A percentile compares a stretch with the other conserved stretches of the same genome.
phyloP scores from a whole-genome alignment of 768 basidiomycete species.

The Chalciporus pseudorubinellus region DNA sequence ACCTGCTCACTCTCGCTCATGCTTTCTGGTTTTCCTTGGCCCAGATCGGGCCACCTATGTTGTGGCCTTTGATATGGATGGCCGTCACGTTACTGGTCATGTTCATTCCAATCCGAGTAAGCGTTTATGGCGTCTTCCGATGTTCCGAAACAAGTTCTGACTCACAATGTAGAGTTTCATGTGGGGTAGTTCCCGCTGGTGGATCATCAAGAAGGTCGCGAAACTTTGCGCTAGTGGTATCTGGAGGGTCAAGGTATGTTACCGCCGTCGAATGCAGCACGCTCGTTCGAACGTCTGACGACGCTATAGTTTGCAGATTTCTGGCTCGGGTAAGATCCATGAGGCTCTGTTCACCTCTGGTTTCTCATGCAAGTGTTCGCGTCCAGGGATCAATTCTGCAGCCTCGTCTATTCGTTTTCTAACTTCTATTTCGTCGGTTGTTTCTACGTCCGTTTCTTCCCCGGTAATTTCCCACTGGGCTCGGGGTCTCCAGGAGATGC shows the following conservation, averaged over 20 bases:
- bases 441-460: conserved; percentile 45
- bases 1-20: conserved; percentile 69
- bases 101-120: conserved; percentile 73
- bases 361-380: background rate
- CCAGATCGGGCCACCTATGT: conserved; percentile 62
- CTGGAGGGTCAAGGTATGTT: conserved; percentile 67
- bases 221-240: conserved; percentile 68
- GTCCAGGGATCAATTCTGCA: conserved; percentile 77
- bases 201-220: conserved; percentile 67
- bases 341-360: background rate
- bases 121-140: background rate
- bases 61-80: conserved; percentile 86
- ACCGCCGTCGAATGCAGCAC: background rate
- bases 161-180: conserved; percentile 43
- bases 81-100: conserved; percentile 55
- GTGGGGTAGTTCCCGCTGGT: conserved; percentile 52
- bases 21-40: conserved; percentile 85
- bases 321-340: conserved; percentile 72
- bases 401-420: conserved; percentile 70
- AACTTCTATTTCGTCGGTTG: conserved; percentile 76
- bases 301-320: conserved; percentile 70
- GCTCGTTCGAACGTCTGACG: conserved; percentile 4
- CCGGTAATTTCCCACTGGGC: background rate
- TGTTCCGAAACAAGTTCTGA: background rate
- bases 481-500: background rate